Percentiles rank a stretch among this genome's conserved stretches.
Evolutionary conservation across 1,284 basidiomycete species (phyloP).

Genomic region (Papiliotrema nemorosa): DNA sequence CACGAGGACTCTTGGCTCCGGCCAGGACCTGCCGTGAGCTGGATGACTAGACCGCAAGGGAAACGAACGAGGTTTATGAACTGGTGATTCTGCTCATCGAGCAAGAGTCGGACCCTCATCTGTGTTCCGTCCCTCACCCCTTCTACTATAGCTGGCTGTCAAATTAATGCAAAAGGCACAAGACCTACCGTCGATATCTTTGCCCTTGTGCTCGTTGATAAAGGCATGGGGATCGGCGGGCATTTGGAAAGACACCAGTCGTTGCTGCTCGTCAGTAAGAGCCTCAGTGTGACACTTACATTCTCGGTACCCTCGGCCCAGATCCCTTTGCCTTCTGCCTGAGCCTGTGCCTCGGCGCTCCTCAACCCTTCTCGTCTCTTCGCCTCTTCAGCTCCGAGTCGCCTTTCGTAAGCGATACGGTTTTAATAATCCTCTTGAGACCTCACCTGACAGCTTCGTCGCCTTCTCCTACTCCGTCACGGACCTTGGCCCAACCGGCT

Average conservation of each 20-base stretch:
- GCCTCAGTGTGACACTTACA: constrained; percentile 24
- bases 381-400: constrained; percentile 65
- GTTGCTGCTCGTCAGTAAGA: constrained; percentile 55
- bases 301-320: constrained; percentile 77
- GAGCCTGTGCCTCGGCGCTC: constrained; percentile 71
- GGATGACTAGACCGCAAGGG: neutral
- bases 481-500: constrained; percentile 86
- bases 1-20: constrained; percentile 76
- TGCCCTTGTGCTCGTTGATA: constrained; percentile 85
- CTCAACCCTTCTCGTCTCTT: constrained; percentile 59
- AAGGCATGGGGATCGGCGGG: constrained; percentile 84
- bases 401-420: constrained; percentile 22
- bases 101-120: constrained; percentile 78
- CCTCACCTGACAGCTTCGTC: constrained; percentile 39
- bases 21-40: constrained; percentile 57
- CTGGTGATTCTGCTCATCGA: constrained; percentile 77
- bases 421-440: neutral
- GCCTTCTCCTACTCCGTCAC: constrained; percentile 60
- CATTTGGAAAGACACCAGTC: constrained; percentile 78
- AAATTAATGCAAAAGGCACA: neutral
- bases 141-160: constrained; percentile 73
- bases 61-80: constrained; percentile 44
- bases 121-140: constrained; percentile 91
- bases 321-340: constrained; percentile 69
- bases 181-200: constrained; percentile 69